Percentiles rank a stretch among this genome's conserved stretches.
Evolutionary conservation across 805 yeast species (phyloP).

Genomic region (Saccharomycopsis sp.): DNA sequence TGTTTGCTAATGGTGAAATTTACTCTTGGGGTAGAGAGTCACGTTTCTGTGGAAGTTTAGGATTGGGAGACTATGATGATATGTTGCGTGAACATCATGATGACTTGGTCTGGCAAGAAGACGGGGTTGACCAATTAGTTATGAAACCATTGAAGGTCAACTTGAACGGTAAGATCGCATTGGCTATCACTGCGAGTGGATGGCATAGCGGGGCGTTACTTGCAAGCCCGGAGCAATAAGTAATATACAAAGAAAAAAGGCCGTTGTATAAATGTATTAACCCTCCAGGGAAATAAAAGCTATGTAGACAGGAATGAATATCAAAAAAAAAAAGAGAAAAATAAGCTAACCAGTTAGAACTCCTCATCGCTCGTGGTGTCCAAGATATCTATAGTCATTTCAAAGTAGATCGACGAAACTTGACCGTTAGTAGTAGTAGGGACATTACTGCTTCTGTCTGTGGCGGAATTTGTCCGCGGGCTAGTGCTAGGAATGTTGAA

Average conservation of each 20-base stretch:
- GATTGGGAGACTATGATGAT: slow-evolving; percentile 39
- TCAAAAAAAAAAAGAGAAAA: too few species aligned
- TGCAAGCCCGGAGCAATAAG: slow-evolving; percentile 3
- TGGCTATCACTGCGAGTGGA: slow-evolving; percentile 67
- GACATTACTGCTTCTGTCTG: neutral
- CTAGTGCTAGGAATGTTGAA: slow-evolving; percentile 13
- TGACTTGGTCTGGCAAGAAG: slow-evolving; percentile 30
- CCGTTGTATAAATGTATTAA: neutral
- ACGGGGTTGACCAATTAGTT: slow-evolving; percentile 25
- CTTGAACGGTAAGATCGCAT: slow-evolving; percentile 35
- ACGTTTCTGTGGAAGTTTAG: slow-evolving; percentile 60
- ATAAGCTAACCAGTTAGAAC: neutral
- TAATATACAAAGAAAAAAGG: neutral
- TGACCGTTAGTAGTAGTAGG: slow-evolving; percentile 1
- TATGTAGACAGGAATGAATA: too few species aligned
- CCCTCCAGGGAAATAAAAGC: too few species aligned
- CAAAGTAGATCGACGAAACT: slow-evolving; percentile 20
- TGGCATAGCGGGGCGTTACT: slow-evolving; percentile 74
- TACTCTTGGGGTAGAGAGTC: slow-evolving; percentile 67
- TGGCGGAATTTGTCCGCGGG: neutral
- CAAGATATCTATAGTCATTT: slow-evolving; percentile 21
- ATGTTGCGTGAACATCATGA: slow-evolving; percentile 22
- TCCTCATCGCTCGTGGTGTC: slow-evolving; percentile 10
- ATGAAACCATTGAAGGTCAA: slow-evolving; percentile 37
- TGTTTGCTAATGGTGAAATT: slow-evolving; percentile 50